Percentiles rank a stretch among this genome's conserved stretches.
phyloP scores from a whole-genome alignment of 1,284 basidiomycete genomes.

The Pseudozyma sp. region DNA sequence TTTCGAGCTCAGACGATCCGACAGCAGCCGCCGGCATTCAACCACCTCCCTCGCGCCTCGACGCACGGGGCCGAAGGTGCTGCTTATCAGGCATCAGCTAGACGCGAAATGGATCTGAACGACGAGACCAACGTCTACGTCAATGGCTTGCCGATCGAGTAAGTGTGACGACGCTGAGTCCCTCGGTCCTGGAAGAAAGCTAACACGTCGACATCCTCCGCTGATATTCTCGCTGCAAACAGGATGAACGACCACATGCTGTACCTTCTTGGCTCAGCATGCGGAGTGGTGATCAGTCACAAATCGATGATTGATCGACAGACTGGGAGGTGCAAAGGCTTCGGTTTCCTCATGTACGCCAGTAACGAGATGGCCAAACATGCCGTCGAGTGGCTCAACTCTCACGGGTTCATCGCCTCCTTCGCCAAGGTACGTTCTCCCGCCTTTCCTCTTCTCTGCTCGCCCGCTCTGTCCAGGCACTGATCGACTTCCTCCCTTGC shows the following conservation, averaged over 20 bases:
- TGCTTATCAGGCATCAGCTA: not conserved
- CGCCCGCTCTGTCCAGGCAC: no score
- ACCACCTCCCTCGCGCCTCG: not conserved
- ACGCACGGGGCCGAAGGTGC: constrained; percentile 2
- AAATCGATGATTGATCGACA: constrained; percentile 62
- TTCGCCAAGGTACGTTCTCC: constrained; percentile 50
- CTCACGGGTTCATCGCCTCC: constrained; percentile 49
- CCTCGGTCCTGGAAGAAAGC: not conserved
- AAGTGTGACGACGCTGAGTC: constrained; percentile 11
- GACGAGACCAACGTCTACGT: constrained; percentile 58
- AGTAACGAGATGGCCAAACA: constrained; percentile 47
- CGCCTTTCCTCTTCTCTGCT: not conserved
- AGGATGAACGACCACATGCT: constrained; percentile 58
- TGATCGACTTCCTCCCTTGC: not conserved
- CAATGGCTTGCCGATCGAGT: constrained; percentile 55
- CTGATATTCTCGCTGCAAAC: not conserved
- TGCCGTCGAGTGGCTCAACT: constrained; percentile 53
- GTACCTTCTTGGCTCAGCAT: constrained; percentile 50
- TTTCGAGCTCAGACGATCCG: not conserved
- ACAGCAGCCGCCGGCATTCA: not conserved
- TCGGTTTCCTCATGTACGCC: constrained; percentile 61
- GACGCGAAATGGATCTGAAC: constrained; percentile 17
- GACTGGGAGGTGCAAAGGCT: constrained; percentile 62
- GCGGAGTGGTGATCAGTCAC: constrained; percentile 61
- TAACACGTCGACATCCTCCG: not conserved